Conservation (phyloP, 371 early-diverging fungal species). For the Synchytrium microbalum region DNA sequence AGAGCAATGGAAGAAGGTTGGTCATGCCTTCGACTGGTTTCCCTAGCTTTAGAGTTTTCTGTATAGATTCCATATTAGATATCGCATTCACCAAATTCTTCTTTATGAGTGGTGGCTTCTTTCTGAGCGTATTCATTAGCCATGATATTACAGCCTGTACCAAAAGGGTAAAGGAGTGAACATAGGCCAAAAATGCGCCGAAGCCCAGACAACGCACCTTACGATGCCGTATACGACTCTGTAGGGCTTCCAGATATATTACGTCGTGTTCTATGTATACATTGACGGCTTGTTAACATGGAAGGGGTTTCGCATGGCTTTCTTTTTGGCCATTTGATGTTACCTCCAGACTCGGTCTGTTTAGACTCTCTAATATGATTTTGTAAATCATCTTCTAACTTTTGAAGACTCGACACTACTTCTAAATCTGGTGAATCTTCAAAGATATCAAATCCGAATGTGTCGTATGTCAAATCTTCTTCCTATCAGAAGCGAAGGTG, state of each 20-base stretch:
- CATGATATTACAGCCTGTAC: not conserved
- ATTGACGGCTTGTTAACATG: too few relatives aligned
- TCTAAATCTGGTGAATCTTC: not conserved
- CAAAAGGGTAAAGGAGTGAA: not conserved
- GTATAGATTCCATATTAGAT: not conserved
- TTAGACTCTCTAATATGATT: not conserved
- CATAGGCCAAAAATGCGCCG: not conserved
- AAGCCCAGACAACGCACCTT: not conserved
- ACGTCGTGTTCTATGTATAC: too few relatives aligned
- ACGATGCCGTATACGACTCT: not conserved
- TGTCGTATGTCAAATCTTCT: not conserved
- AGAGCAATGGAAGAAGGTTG: too few relatives aligned
- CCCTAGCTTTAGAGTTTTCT: not conserved
- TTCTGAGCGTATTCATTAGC: not conserved
- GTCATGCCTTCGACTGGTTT: not conserved
- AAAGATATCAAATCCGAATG: not conserved
- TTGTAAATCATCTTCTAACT: not conserved
- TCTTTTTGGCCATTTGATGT: too few relatives aligned
- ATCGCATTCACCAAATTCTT: not conserved
- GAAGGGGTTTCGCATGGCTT: too few relatives aligned
- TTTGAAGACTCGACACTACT: not conserved
- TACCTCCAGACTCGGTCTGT: not conserved
- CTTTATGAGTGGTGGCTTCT: not conserved
- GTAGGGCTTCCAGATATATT: not conserved
- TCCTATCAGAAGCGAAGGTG: not conserved